Base-by-base conservation (phyloP, 495 filamentous ascomycete species). In the Podospora australis region DNA sequence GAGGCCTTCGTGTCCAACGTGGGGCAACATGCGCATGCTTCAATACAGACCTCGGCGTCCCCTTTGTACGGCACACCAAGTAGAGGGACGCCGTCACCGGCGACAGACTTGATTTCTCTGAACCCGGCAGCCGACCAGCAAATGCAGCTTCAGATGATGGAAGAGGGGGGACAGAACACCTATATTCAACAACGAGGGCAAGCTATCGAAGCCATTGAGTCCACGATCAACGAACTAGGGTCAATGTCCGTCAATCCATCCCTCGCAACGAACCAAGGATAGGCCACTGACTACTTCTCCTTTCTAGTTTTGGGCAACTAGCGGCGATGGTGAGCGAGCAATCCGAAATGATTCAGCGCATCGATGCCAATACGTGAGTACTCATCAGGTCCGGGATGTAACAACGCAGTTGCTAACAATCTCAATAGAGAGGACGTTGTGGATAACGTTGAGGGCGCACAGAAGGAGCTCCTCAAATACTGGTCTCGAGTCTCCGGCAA, bases 301-400 rank as follows among this genome's bases (percentile, higher is more conserved):
- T n/a, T 24, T 42, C 17, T 32, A 57, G 52, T 24, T 98, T 98
- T 58, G 90, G 91, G 1, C 92, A 98, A 65, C 69, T 98, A n/a
- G 90, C 92, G 25, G 79, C 86, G 60, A 96, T 98, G 94, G 92
- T 98, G 34, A 87, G 83, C 54, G 94, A 97, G 65, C 92, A 98
- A 66, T 87, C 86, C 44, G 92, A 95, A 64, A 94, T 91, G 83
- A 90, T 94, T 39, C 84, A 86, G 65, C 78, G 88, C 23, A 94
- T 94, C 52, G 92, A 98, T 58, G 90, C 91, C 44, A 96, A 97
- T 47, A 95, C 90, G 53, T 65, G 54, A 50, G 62, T 51, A 25
- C 5, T 6, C 6, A 5, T 5, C 25, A 9, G 11, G 14, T 23
- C 11, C 23, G n/a, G 1, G 34, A 5, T 13, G 26, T 14, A 0